These are phyloP conservation scores for Monilinia laxa DNA, from an alignment of 2,329 filamentous ascomycete species.

Conservation along the genomic window DNA sequence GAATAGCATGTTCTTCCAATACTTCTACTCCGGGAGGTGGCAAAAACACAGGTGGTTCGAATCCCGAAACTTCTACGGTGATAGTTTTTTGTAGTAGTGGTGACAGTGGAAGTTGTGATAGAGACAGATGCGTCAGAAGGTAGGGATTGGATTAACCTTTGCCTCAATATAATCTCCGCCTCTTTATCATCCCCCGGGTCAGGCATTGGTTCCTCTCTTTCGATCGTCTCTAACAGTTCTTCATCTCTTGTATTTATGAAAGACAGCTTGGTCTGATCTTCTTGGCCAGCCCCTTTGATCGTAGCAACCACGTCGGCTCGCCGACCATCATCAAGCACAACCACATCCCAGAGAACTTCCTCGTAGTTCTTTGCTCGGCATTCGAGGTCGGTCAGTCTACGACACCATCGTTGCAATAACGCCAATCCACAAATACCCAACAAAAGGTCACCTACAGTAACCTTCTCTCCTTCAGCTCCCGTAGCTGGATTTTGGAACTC, in stretches of 20 bases:
- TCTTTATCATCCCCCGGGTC: conserved; percentile 43
- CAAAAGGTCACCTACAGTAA: conserved; percentile 61
- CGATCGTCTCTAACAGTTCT: conserved; percentile 43
- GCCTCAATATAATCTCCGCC: conserved; percentile 50
- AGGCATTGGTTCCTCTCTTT: conserved; percentile 42
- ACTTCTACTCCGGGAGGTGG: conserved; percentile 60
- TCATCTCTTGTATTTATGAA: conserved; percentile 36
- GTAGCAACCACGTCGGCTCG: conserved; percentile 54
- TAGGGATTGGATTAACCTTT: conserved; percentile 55
- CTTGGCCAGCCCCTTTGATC: conserved; percentile 39
- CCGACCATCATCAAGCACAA: conserved; percentile 59
- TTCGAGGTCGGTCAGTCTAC: conserved; percentile 52
- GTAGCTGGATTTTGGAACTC: conserved; percentile 65
- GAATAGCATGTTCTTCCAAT: conserved; percentile 49
- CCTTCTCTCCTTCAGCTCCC: conserved; percentile 56
- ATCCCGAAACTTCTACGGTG: conserved; percentile 60
- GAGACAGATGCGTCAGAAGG: conserved; percentile 58
- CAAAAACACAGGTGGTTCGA: conserved; percentile 50
- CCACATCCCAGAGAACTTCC: conserved; percentile 65
- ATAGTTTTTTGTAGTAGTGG: conserved; percentile 61
- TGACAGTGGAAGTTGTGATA: conserved; percentile 58
- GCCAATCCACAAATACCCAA: conserved; percentile 60
- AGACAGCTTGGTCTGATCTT: conserved; percentile 37
- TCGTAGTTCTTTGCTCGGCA: conserved; percentile 49
- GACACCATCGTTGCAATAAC: conserved; percentile 59